These are phyloP conservation scores for Aspergillus sclerotioniger DNA, from an alignment of 495 filamentous ascomycete species.

Conservation along the genomic window DNA sequence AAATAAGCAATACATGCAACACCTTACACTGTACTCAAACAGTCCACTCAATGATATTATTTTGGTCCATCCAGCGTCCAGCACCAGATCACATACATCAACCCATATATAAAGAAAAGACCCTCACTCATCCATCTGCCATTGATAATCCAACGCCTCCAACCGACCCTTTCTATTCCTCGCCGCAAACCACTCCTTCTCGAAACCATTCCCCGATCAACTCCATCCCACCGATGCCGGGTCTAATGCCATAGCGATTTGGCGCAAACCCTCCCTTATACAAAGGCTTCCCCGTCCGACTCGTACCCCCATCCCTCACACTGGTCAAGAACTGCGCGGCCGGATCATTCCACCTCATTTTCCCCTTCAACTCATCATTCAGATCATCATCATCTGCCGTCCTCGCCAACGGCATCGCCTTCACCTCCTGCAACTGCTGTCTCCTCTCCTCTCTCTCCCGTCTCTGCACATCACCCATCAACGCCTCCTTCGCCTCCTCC, in stretches of 20 bases:
- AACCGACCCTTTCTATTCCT: constrained; percentile 70
- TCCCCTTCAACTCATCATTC: constrained; percentile 76
- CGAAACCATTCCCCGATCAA: constrained; percentile 93
- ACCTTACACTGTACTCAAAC: background rate
- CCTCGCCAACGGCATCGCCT: constrained; percentile 74
- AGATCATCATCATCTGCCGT: constrained; percentile 76
- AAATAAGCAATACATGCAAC: too few relatives aligned
- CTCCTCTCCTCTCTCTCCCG: constrained; percentile 53
- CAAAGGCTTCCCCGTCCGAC: constrained; percentile 63
- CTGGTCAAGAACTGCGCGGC: constrained; percentile 75
- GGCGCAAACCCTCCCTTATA: constrained; percentile 79
- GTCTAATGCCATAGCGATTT: constrained; percentile 92
- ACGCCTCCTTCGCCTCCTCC: constrained; percentile 56
- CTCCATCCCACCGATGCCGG: constrained; percentile 94
- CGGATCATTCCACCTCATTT: constrained; percentile 88
- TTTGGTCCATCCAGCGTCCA: constrained; percentile 18
- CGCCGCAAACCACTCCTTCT: constrained; percentile 89
- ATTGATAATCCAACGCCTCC: constrained; percentile 81
- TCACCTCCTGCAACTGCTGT: constrained; percentile 70
- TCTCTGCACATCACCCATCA: constrained; percentile 82
- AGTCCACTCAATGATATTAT: background rate
- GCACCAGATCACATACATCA: constrained; percentile 14
- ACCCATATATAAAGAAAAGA: constrained; percentile 1
- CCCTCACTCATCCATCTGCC: constrained; percentile 88
- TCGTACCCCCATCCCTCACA: constrained; percentile 38